These are phyloP conservation scores for Tricholoma terreum DNA, from an alignment of 768 basidiomycete genomes.

Conservation along the genomic window DNA sequence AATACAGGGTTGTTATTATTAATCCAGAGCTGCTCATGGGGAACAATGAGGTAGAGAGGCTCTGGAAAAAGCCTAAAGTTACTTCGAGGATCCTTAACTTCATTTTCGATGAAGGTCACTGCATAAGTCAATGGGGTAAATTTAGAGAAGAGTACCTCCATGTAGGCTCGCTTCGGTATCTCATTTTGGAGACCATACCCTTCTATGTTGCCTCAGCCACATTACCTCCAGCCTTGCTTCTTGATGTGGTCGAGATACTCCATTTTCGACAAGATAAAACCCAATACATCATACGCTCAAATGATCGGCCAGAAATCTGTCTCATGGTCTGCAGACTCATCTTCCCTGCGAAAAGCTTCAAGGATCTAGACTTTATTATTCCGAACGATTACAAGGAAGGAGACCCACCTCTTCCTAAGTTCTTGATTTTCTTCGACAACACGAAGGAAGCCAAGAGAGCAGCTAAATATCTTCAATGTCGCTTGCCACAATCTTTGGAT, in stretches of 20 bases:
- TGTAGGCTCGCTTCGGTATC: slow-evolving; percentile 8
- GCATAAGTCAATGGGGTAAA: slow-evolving; percentile 34
- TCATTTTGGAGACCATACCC: slow-evolving; percentile 26
- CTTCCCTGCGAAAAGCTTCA: slow-evolving; percentile 14
- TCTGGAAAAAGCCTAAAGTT: slow-evolving; percentile 7
- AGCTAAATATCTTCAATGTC: background rate
- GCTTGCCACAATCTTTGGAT: too few species aligned
- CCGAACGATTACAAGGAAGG: background rate
- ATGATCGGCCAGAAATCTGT: slow-evolving; percentile 30
- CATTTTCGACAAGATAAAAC: slow-evolving; percentile 14
- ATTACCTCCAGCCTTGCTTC: slow-evolving; percentile 20
- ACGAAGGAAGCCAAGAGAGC: slow-evolving; percentile 2
- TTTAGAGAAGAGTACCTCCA: slow-evolving; percentile 37
- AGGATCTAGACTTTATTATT: slow-evolving; percentile 15
- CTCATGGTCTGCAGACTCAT: slow-evolving; percentile 23
- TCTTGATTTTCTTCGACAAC: slow-evolving; percentile 5
- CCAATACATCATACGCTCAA: slow-evolving; percentile 19
- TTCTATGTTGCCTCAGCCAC: slow-evolving; percentile 35
- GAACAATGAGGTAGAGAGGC: background rate
- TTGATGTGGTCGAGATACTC: slow-evolving; percentile 19
- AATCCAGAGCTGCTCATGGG: slow-evolving; percentile 10
- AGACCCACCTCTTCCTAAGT: background rate
- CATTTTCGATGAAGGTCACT: slow-evolving; percentile 39
- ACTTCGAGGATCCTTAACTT: slow-evolving; percentile 18
- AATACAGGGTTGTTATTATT: slow-evolving; percentile 6